Percentiles rank a stretch among this genome's conserved stretches.
Evolutionary conservation across 169 alveolate genomes (phyloP).

Genomic region (Plasmodium coatneyi): DNA sequence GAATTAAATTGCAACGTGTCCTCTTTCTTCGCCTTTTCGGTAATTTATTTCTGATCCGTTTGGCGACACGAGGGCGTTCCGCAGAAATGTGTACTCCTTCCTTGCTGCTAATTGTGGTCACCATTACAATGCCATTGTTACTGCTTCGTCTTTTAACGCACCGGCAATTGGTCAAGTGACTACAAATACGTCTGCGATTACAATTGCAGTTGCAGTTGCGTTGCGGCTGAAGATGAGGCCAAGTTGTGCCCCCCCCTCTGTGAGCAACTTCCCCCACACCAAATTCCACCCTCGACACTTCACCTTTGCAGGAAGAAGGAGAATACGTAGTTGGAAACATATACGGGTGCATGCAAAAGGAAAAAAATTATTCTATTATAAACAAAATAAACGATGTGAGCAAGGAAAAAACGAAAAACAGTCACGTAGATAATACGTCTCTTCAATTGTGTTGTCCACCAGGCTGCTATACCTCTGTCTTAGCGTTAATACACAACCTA

Average conservation of each 20-base stretch:
- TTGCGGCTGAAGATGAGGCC: neutral
- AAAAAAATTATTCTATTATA: constrained; percentile 58
- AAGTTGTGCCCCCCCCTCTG: neutral
- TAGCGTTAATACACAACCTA: neutral
- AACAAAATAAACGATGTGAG: constrained; percentile 45
- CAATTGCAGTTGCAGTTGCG: neutral
- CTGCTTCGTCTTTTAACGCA: neutral
- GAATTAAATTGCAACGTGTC: constrained; percentile 39
- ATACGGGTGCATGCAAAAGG: constrained; percentile 67
- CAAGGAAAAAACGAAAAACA: constrained; percentile 3
- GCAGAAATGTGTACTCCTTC: neutral
- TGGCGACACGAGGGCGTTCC: neutral
- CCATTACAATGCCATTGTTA: neutral
- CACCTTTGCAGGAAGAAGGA: constrained; percentile 66
- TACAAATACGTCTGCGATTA: neutral
- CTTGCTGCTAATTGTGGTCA: neutral
- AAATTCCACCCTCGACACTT: neutral
- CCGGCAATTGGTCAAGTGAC: neutral
- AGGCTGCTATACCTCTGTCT: neutral
- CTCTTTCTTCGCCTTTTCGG: constrained; percentile 67
- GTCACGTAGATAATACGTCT: neutral
- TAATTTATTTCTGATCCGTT: neutral
- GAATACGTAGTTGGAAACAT: constrained; percentile 61
- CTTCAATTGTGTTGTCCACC: neutral
- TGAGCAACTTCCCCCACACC: neutral